These are phyloP conservation scores for Mycena pura DNA, from an alignment of 768 basidiomycete species.

Conservation along the genomic window DNA sequence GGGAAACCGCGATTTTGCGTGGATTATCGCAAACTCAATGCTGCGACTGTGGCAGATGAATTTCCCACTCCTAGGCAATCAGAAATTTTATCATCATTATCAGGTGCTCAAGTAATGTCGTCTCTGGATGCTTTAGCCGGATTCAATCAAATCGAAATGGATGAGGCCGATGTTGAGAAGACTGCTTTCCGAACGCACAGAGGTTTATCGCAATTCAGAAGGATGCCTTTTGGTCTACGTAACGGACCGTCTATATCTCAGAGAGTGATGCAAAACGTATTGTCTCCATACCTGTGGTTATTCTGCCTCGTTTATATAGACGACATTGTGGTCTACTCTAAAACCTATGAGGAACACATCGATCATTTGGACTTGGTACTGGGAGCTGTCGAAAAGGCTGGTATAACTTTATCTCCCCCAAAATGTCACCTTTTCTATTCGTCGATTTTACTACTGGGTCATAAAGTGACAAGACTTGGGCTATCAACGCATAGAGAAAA, in stretches of 20 bases:
- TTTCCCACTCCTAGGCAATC: background rate
- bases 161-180: background rate
- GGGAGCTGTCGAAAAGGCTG: slow-evolving; percentile 19
- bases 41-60: background rate
- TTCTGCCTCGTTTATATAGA: slow-evolving; percentile 1
- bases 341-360: background rate
- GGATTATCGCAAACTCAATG: too few relatives aligned
- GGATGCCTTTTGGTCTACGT: background rate
- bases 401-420: background rate
- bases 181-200: background rate
- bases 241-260: background rate
- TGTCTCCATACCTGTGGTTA: background rate
- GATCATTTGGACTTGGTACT: slow-evolving; percentile 14
- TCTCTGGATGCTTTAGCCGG: background rate
- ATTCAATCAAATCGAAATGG: background rate
- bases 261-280: background rate
- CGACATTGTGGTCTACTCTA: background rate
- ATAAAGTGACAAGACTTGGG: slow-evolving; percentile 12
- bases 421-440: slow-evolving; percentile 8
- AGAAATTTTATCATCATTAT: background rate
- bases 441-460: too few relatives aligned
- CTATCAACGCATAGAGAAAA: slow-evolving; percentile 16
- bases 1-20: too few relatives aligned
- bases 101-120: background rate
- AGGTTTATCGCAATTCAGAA: background rate